Evolutionary conservation across 2,329 filamentous ascomycete species (phyloP), one percentile per base, ranked within the genome.

Genomic region (Fusarium sp.): DNA sequence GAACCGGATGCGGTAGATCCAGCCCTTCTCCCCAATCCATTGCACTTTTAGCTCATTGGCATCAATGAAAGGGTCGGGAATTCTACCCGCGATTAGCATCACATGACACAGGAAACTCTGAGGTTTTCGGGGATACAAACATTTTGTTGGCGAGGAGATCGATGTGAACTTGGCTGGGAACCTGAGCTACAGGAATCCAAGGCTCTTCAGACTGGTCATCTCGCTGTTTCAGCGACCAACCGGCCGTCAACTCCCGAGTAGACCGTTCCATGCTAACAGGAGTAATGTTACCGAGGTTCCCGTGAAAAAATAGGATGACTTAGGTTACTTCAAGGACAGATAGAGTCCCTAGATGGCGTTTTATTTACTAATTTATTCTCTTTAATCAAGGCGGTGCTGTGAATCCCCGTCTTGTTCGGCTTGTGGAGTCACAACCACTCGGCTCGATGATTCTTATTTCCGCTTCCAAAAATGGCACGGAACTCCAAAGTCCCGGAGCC

Each of bases 11-110:
- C 84, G 86, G 82, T 94, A 94, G 23, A 88, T 83, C 92, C 92
- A 94, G 74, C 85, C 84, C 70, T 88, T 88, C 79, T 93, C 91
- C 66, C 90, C 92, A 58, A 94, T 85, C 92, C 92, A 94, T 14
- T 32, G 83, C 92, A 89, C 10, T 54, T 88, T 86, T 59, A 90
- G 84, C 80, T 94, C 92, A 77, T 94, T 93, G 83, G 92, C 91
- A 67, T 91, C 90, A 39, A 92, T 86, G 80, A 91, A 93, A 1
- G 92, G 91, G 75, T 94, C 90, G 8, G 88, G 84, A 73, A 91
- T 91, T 45, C 41, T 45, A 45, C 41, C 3, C 3, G 23, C 23
- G 6, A 14, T 45, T 23, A 45, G 41, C n/a, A 43, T 43, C 4
- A 8, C 3, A 43, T 23, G n/a, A 43, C 3, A 4, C 41, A 23